Base-by-base conservation (phyloP, 2,329 filamentous ascomycete species). In the Hypoxylon sp. region DNA sequence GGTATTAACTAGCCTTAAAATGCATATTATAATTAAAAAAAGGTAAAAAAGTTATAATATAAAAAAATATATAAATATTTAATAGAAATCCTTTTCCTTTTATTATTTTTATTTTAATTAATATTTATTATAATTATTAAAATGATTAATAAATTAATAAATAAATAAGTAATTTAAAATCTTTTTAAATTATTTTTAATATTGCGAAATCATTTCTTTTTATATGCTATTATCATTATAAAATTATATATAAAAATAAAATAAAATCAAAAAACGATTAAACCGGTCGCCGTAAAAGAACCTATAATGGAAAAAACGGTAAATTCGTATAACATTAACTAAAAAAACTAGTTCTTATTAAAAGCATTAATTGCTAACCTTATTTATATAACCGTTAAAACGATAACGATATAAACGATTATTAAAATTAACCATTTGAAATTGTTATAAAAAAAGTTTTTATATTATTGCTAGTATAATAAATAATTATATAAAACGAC, bases 321-420 rank as follows among this genome's bases (percentile, higher is more conserved):
- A 52, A 84, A 82, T 1, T 78, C 79, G 56, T 79, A 80, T 1
- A 75, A 76, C 1, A 74, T 78, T 6, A 53, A 48, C 62, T 79
- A 74, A 62, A 83, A 84, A 0, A 63, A 52, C 0, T 56, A 13
- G 58, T 73, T 78, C 0, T 69, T 58, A 0, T 41, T 43, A 1
- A 81, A 70, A 20, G 41, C 40, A 2, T 73, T 58, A 0, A 74
- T 79, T 2, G 73, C 71, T 8, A 81, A 66, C 0, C 77, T 78
- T 9, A 81, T 77, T 67, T 83, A 80, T 77, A 83, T 79, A 0
- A 80, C 80, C 2, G 77, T 77, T 26, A 83, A 69, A n/a, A 81
- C 70, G 13, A 83, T 62, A 33, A 73, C 75, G 17, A 81, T 63
- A 60, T 78, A 82, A 2, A 75, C 75, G 3, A 75, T 73, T 1